phyloP scores from a whole-genome alignment of 352 stramenopile species.

The Pythium brachiatum region DNA sequence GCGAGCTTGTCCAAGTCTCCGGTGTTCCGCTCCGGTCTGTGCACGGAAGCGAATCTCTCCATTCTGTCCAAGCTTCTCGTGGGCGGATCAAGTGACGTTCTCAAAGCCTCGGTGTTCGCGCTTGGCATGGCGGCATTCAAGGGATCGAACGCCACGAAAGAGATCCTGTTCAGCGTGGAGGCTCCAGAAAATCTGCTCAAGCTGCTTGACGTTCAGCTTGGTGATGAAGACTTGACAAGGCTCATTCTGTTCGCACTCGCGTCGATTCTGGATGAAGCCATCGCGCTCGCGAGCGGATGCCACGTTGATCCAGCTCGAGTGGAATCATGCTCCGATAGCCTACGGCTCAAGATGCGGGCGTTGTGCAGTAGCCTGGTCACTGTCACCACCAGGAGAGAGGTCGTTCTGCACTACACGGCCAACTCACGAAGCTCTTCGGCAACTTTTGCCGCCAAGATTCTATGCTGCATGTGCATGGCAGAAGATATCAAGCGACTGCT shows the following conservation, averaged over 20 bases:
- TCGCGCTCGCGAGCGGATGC: conserved; percentile 20
- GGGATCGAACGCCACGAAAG: conserved; percentile 35
- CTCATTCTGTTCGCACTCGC: conserved; percentile 53
- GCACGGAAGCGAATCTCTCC: conserved; percentile 48
- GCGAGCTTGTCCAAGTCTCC: conserved; percentile 50
- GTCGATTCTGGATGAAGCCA: conserved; percentile 29
- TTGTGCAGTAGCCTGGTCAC: conserved; percentile 5
- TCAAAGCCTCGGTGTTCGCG: conserved; percentile 48
- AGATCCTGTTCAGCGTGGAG: conserved; percentile 51
- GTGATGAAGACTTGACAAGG: conserved; percentile 34
- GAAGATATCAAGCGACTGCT: conserved; percentile 8
- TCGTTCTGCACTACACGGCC: conserved; percentile 5
- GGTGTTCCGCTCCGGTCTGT: conserved; percentile 46
- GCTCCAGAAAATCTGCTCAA: conserved; percentile 46
- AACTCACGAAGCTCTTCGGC: not conserved
- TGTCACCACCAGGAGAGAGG: not conserved
- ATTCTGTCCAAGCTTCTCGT: conserved; percentile 70
- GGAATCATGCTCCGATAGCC: not conserved
- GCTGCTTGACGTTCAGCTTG: conserved; percentile 27
- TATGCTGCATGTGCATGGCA: conserved; percentile 9
- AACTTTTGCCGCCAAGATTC: conserved; percentile 20
- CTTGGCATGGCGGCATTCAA: conserved; percentile 46
- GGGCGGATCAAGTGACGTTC: conserved; percentile 46
- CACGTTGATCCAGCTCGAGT: conserved; percentile 9
- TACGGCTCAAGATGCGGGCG: conserved; percentile 10